Evolutionary conservation across 257 asterid genomes (phyloP), one percentile per base, ranked within the genome.

Genomic region (Catharanthus roseus): DNA sequence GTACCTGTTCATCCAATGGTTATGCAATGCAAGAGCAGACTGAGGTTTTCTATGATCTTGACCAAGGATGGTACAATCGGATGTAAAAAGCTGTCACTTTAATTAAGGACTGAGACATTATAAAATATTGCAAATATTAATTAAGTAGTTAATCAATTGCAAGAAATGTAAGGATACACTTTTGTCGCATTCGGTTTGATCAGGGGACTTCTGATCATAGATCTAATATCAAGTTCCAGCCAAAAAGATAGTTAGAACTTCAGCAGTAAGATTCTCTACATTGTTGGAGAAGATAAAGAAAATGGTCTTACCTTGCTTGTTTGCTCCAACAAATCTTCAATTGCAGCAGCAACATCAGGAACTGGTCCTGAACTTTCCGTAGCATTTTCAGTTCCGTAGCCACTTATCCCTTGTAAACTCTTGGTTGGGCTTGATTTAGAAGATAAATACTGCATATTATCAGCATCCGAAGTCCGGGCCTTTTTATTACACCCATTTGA

Each of bases 331-430:
- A 91, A 81, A 85, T 91, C 96, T 80, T 90, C 99, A 76, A 93
- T 89, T 39, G 88, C 96, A 47, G 95, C 89, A 72, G 96, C 95
- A 68, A 89, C 96, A 82, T 91, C 99, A 75, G 96, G 93, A 85
- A 86, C 88, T 63, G 74, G 67, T 13, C n/a, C n/a, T n/a, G 83
- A 68, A 72, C 61, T 75, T 63, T 77, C 91, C 77, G 61, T 75
- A 68, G 69, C 76, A 74, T 58, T 79, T 82, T 78, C 88, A 55
- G 74, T 69, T 73, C 36, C 74, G 73, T 70, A 79, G 63, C 80
- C 79, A 72, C 68, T 68, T 63, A 57, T 72, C 76, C 71, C 72
- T 63, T 68, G 45, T 49, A 67, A 63, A 58, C 77, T 65, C 41
- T 70, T 71, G 70, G 44, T 75, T 53, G 42, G 41, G 21, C 70